These are phyloP conservation scores for Chenopodium berlandieri DNA, from an alignment of 148 eudicot species.

Conservation along the genomic window DNA sequence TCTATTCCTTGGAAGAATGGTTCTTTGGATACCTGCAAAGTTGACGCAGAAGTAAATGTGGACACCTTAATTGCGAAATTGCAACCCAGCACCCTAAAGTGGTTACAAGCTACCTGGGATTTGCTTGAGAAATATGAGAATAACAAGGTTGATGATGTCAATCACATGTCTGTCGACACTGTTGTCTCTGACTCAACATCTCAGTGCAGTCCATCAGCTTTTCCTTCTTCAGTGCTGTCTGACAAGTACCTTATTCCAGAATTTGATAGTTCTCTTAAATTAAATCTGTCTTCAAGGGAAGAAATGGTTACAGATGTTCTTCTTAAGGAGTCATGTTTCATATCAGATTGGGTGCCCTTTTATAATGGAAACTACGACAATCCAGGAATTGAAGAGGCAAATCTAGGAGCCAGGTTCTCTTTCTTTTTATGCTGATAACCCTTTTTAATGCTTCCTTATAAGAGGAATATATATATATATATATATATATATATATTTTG, in stretches of 20 bases:
- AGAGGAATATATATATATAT: too few relatives aligned
- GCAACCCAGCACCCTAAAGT: slow-evolving; percentile 64
- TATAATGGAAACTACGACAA: slow-evolving; percentile 36
- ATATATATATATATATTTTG: too few relatives aligned
- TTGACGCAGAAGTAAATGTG: slow-evolving; percentile 72
- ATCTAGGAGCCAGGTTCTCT: slow-evolving; percentile 87
- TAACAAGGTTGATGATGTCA: slow-evolving; percentile 22
- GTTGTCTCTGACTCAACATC: slow-evolving; percentile 32
- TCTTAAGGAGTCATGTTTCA: slow-evolving; percentile 65
- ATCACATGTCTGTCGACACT: slow-evolving; percentile 27
- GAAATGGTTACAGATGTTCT: slow-evolving; percentile 39
- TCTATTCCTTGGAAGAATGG: slow-evolving; percentile 93
- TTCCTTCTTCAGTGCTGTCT: slow-evolving; percentile 28
- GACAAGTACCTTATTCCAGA: slow-evolving; percentile 31
- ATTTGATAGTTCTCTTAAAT: slow-evolving; percentile 31
- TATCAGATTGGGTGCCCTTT: slow-evolving; percentile 83
- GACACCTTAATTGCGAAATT: slow-evolving; percentile 60
- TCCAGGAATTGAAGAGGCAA: slow-evolving; percentile 48
- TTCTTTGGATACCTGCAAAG: slow-evolving; percentile 73
- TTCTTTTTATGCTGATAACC: slow-evolving; percentile 1
- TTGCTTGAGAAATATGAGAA: slow-evolving; percentile 39
- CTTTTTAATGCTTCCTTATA: background rate
- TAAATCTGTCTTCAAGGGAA: slow-evolving; percentile 30
- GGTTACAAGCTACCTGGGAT: slow-evolving; percentile 53
- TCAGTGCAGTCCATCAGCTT: slow-evolving; percentile 26